Evolutionary conservation across 768 basidiomycete species (phyloP).

Genomic region (Tulasnella sp.): DNA sequence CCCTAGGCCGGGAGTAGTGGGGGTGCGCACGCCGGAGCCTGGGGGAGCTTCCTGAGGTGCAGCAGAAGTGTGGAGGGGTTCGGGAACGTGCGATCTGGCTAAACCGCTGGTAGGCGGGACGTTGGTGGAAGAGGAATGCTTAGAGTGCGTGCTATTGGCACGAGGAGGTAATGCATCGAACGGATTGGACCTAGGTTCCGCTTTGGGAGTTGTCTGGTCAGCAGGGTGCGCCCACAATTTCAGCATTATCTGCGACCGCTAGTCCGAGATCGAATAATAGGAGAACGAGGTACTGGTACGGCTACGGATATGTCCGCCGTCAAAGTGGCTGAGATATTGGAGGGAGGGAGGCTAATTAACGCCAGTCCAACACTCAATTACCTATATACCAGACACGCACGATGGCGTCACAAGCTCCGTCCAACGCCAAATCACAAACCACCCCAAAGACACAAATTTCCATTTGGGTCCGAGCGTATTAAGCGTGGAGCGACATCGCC

Average conservation of each 20-base stretch:
- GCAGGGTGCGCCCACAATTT: slow-evolving; percentile 48
- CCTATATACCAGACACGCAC: too few species aligned
- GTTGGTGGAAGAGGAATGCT: slow-evolving; percentile 19
- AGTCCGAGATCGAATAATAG: not conserved
- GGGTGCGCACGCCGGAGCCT: slow-evolving; percentile 32
- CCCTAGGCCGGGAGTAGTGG: slow-evolving; percentile 29
- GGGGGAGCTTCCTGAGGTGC: not conserved
- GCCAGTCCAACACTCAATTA: slow-evolving; percentile 4
- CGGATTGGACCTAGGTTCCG: slow-evolving; percentile 42
- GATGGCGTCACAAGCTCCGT: too few species aligned
- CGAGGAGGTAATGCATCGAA: slow-evolving; percentile 37
- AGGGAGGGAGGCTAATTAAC: not conserved
- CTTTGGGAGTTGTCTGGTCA: slow-evolving; percentile 55
- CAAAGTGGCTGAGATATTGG: not conserved
- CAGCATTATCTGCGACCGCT: slow-evolving; percentile 42
- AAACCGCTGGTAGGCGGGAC: slow-evolving; percentile 11
- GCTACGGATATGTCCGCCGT: too few species aligned
- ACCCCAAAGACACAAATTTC: too few species aligned
- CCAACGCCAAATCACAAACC: too few species aligned
- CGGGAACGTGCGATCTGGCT: slow-evolving; percentile 14
- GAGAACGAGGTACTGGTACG: too few species aligned
- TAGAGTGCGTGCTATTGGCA: slow-evolving; percentile 23
- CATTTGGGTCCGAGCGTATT: not conserved
- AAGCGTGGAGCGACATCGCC: slow-evolving; percentile 10
- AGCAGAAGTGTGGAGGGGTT: not conserved